A percentile compares a stretch with the other conserved stretches of the same genome.
Evolutionary conservation across 768 basidiomycete species (phyloP).

Genomic region (Russula lepida): DNA sequence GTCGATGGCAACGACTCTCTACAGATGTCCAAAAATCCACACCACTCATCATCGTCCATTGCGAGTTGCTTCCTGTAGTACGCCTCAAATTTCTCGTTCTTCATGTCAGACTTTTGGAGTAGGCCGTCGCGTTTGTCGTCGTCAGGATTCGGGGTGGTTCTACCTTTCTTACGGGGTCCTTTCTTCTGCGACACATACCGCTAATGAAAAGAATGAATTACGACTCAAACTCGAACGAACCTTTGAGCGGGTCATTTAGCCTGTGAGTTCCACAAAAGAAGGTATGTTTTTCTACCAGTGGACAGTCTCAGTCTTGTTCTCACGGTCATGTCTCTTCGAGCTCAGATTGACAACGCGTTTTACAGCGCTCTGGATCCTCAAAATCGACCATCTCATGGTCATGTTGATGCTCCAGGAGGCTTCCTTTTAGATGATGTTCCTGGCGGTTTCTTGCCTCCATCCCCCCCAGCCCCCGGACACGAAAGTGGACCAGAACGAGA

Average conservation of each 20-base stretch:
- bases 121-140: slow-evolving; percentile 41
- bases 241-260: slow-evolving; percentile 12
- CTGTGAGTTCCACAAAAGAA: too few species aligned
- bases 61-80: slow-evolving; percentile 76
- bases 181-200: neutral
- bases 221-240: neutral
- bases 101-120: slow-evolving; percentile 55
- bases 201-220: neutral
- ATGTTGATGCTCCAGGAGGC: slow-evolving; percentile 25
- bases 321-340: slow-evolving; percentile 2
- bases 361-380: neutral
- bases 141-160: neutral
- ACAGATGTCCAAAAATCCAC: slow-evolving; percentile 53
- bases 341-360: slow-evolving; percentile 15
- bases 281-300: too few species aligned
- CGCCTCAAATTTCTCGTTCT: slow-evolving; percentile 54
- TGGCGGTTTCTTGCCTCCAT: slow-evolving; percentile 27
- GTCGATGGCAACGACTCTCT: slow-evolving; percentile 80
- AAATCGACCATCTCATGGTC: neutral
- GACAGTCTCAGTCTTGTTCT: neutral
- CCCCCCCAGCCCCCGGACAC: neutral
- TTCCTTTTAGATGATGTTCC: slow-evolving; percentile 29
- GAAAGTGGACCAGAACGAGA: neutral
- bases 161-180: neutral
- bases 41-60: slow-evolving; percentile 70